Evolutionary conservation across 352 stramenopile species (phyloP).

Genomic region (Pilasporangium apinafurcum): DNA sequence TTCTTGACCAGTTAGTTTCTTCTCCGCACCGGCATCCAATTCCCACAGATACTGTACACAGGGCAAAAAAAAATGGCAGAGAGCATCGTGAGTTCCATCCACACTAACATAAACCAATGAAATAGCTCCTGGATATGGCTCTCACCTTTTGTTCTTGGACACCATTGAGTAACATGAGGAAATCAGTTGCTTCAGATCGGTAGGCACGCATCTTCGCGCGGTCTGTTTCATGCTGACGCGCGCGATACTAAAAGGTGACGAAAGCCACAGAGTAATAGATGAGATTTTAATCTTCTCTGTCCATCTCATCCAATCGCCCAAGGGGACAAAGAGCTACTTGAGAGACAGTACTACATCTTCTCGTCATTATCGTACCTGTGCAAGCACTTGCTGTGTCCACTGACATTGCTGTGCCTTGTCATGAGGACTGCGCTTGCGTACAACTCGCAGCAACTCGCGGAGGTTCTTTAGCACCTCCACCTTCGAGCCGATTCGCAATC

Average conservation of each 20-base stretch:
- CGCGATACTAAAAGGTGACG: constrained; percentile 45
- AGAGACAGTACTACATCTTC: background rate
- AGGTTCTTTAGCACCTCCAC: constrained; percentile 72
- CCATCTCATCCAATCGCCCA: background rate
- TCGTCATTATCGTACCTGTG: constrained; percentile 28
- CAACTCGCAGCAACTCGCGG: constrained; percentile 60
- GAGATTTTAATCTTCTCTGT: background rate
- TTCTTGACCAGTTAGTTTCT: constrained; percentile 56
- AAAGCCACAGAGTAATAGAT: background rate
- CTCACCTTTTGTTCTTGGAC: constrained; percentile 72
- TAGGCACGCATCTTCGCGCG: constrained; percentile 63
- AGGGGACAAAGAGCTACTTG: constrained; percentile 1
- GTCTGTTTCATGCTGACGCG: constrained; percentile 66
- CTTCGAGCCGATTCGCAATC: constrained; percentile 78
- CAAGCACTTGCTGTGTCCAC: constrained; percentile 70
- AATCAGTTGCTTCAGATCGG: constrained; percentile 64
- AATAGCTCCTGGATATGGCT: background rate
- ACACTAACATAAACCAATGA: background rate
- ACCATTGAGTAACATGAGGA: constrained; percentile 60
- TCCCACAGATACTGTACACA: constrained; percentile 58
- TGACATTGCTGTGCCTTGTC: constrained; percentile 41
- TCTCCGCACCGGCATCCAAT: constrained; percentile 63
- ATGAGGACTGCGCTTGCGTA: constrained; percentile 48
- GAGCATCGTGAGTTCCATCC: too few species aligned
- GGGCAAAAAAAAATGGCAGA: background rate